A percentile compares a stretch with the other conserved stretches of the same genome.
These are phyloP conservation scores for Sugiyamaella lignohabitans DNA, from an alignment of 805 yeast genomes.

Conservation along the genomic window DNA sequence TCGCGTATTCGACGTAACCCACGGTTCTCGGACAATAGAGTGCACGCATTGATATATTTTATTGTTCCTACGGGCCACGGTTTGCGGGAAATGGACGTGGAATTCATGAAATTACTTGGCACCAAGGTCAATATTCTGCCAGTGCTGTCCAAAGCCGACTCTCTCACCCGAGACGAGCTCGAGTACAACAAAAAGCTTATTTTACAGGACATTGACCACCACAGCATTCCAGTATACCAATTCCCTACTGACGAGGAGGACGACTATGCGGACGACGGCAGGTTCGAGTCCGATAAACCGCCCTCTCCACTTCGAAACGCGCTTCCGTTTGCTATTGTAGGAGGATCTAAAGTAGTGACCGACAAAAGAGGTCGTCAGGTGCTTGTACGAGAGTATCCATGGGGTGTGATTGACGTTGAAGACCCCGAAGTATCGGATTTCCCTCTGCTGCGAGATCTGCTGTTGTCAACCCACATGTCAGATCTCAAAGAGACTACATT, in stretches of 20 bases:
- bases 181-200: conserved; percentile 67
- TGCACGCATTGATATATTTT: conserved; percentile 73
- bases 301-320: conserved; percentile 33
- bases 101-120: conserved; percentile 70
- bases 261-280: conserved; percentile 25
- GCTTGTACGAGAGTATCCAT: conserved; percentile 50
- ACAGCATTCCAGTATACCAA: conserved; percentile 65
- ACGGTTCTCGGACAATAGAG: conserved; percentile 62
- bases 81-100: conserved; percentile 64
- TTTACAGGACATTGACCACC: conserved; percentile 63
- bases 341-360: conserved; percentile 48
- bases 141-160: conserved; percentile 77
- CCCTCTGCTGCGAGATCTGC: conserved; percentile 67
- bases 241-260: conserved; percentile 62
- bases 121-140: conserved; percentile 81
- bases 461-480: conserved; percentile 76
- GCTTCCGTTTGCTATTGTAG: conserved; percentile 58
- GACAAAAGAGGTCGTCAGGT: conserved; percentile 37
- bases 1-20: conserved; percentile 70
- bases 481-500: conserved; percentile 87
- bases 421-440: conserved; percentile 78
- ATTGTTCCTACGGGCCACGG: conserved; percentile 53
- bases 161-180: conserved; percentile 73
- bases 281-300: conserved; percentile 23
- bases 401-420: conserved; percentile 56